Conservation (phyloP, 495 filamentous ascomycete genomes). For the Penicillium psychrofluorescens region DNA sequence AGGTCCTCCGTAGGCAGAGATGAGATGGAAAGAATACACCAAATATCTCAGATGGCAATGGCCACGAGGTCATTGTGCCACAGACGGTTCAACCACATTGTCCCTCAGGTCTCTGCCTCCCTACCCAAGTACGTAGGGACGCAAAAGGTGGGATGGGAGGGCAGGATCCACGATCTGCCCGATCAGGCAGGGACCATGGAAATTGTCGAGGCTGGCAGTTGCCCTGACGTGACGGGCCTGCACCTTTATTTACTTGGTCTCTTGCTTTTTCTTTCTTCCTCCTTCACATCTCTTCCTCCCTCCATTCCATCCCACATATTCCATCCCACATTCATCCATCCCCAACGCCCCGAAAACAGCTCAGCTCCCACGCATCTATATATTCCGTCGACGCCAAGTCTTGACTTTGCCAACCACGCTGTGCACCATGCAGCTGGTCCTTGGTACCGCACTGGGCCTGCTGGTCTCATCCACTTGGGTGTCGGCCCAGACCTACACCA, state of each 20-base stretch:
- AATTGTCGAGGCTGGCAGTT: conserved; percentile 14
- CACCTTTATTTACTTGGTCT: not conserved
- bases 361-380: not conserved
- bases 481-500: conserved; percentile 66
- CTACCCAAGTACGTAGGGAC: no score
- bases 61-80: no score
- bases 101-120: no score
- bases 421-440: conserved; percentile 22
- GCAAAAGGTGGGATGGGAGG: no score
- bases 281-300: not conserved
- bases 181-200: not conserved
- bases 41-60: no score
- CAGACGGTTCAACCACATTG: no score
- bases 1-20: no score
- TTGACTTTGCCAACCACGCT: no score
- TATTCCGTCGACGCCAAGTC: not conserved
- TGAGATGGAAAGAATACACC: no score
- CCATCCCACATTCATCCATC: not conserved
- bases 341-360: not conserved
- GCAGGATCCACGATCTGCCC: no score
- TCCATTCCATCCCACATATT: not conserved
- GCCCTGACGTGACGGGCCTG: not conserved
- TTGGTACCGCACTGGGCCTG: conserved; percentile 19
- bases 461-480: conserved; percentile 30
- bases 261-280: not conserved